Evolutionary conservation across 1,139 yeast genomes (phyloP), one percentile per base, ranked within the genome.

Genomic region (Candida mesenterica): DNA sequence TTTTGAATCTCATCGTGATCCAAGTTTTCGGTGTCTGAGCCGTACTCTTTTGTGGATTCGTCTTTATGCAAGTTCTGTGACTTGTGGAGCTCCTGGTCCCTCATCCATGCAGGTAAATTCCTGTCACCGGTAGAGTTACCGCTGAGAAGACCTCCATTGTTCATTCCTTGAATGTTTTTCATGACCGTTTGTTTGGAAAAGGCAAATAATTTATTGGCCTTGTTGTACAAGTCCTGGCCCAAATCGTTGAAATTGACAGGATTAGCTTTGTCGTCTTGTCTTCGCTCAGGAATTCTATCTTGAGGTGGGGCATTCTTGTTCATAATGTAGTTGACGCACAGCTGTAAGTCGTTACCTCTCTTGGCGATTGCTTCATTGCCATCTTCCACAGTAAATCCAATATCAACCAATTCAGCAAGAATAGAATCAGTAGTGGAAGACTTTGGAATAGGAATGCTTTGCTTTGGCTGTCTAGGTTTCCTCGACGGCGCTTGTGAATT

Each of bases 101-200:
- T 71, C 92, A 87, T 82, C 96, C 96, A 87, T 3, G 83, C 79
- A 0, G 96, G 96, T 41, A 73, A 61, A 12, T 75, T 74, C 7
- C 30, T 37, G 69, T 28, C 32, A 13, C 14, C 8, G 10, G 16
- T 24, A 8, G 33, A 16, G 16, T 24, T 5, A 13, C 12, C 9
- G 14, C 10, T 14, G 10, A 19, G 12, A 9, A 26, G 15, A 7
- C 32, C 28, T 5, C 25, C 30, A 76, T 49, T 75, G 77, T 38
- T 79, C 85, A 33, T 18, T n/a, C 34, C 32, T 13, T 38, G 37
- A 29, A 84, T 64, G 28, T 86, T 85, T 48, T 79, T 78, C 47
- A 78, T 73, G 4, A 85, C 68, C 20, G 81, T 78, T 41, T 78
- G 67, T 40, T 73, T 72, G 2, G 92, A 84, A 43, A 77, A 75